phyloP scores from a whole-genome alignment of 176 grass and related monocot genomes.

The Thinopyrum elongatum region DNA sequence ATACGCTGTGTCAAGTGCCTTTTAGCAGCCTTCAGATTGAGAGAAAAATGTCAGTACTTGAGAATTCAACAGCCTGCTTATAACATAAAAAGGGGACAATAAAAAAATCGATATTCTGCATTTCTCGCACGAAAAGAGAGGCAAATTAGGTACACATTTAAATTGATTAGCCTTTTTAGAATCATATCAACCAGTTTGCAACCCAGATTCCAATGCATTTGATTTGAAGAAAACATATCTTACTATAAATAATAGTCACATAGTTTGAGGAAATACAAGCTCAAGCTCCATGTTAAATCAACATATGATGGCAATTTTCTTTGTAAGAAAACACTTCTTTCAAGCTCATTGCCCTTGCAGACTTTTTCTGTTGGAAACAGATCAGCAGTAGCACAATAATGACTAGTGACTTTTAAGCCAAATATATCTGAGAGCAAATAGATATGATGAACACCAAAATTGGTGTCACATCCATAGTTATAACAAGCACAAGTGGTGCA shows the following conservation, averaged over 20 bases:
- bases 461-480: not conserved
- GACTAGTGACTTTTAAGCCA: not conserved
- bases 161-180: not conserved
- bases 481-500: not conserved
- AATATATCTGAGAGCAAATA: not conserved
- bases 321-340: not conserved
- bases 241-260: too few species aligned
- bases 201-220: not conserved
- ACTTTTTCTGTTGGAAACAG: not conserved
- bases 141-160: not conserved
- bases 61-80: not conserved
- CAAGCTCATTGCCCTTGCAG: too few species aligned
- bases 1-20: conserved; percentile 77
- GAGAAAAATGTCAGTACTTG: not conserved
- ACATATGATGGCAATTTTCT: not conserved
- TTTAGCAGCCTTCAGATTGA: conserved; percentile 56
- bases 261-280: not conserved
- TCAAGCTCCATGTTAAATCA: not conserved
- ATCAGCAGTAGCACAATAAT: not conserved
- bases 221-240: not conserved
- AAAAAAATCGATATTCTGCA: not conserved
- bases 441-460: not conserved
- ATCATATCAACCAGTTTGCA: not conserved
- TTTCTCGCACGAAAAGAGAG: not conserved
- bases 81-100: not conserved